Evolutionary conservation across 768 basidiomycete genomes (phyloP).

Genomic region (Termitomyces eurrhizus): DNA sequence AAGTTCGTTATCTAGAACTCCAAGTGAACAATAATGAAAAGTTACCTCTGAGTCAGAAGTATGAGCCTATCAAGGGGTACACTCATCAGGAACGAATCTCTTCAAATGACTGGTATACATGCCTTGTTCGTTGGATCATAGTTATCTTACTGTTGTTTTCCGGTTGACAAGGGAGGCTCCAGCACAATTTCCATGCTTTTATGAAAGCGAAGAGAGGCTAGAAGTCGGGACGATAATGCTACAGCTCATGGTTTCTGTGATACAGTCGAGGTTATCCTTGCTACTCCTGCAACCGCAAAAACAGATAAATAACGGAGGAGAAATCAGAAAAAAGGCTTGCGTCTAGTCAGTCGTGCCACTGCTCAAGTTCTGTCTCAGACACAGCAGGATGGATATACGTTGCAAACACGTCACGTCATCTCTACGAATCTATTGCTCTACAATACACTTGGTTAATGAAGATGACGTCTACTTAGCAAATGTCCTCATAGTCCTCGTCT

Average conservation of each 20-base stretch:
- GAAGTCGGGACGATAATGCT: neutral
- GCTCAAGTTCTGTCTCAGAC: neutral
- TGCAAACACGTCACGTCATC: neutral
- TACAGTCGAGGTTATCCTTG: slow-evolving; percentile 22
- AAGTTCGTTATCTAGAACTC: neutral
- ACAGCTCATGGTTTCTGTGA: slow-evolving; percentile 19
- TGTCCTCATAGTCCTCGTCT: slow-evolving; percentile 74
- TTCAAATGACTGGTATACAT: slow-evolving; percentile 9
- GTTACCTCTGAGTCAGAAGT: neutral
- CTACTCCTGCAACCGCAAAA: slow-evolving; percentile 16
- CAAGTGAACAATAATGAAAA: neutral
- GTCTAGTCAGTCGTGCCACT: neutral
- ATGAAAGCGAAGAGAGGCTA: neutral
- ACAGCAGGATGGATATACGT: neutral
- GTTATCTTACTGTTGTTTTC: neutral
- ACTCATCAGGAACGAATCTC: slow-evolving; percentile 19
- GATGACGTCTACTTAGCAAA: slow-evolving; percentile 32
- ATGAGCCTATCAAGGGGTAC: neutral
- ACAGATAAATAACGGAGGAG: slow-evolving; percentile 20
- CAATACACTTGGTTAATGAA: neutral
- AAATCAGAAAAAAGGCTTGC: slow-evolving; percentile 18
- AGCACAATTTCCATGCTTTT: neutral
- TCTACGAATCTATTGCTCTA: neutral
- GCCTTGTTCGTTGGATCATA: neutral
- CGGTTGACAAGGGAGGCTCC: neutral